Evolutionary conservation across 139 green algal genomes (phyloP).

Genomic region (Medakamo hakoo): DNA sequence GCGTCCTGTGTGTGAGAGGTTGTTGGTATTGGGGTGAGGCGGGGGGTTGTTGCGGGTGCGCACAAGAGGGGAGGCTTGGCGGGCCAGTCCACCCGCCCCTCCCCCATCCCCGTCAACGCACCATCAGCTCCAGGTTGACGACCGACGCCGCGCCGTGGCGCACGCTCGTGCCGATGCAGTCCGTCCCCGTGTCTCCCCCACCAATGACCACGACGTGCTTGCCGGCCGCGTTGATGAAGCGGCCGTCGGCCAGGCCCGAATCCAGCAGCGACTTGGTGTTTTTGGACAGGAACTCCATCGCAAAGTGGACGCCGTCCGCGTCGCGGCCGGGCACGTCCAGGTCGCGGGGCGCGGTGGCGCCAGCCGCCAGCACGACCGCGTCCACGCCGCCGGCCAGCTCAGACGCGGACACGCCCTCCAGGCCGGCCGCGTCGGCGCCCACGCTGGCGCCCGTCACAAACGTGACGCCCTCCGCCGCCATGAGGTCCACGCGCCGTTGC

Average conservation of each 20-base stretch:
- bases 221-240: constrained; percentile 71
- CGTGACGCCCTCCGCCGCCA: constrained; percentile 71
- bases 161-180: constrained; percentile 91
- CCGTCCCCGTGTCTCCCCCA: constrained; percentile 89
- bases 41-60: too few species aligned
- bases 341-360: constrained; percentile 80
- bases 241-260: constrained; percentile 48
- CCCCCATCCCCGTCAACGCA: too few species aligned
- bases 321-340: constrained; percentile 63
- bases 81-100: too few species aligned
- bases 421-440: constrained; percentile 37
- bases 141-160: constrained; percentile 59
- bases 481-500: constrained; percentile 85
- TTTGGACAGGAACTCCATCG: constrained; percentile 89
- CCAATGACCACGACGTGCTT: constrained; percentile 95
- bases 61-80: too few species aligned
- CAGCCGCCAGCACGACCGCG: constrained; percentile 74
- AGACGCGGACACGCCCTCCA: constrained; percentile 24
- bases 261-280: constrained; percentile 92
- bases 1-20: too few species aligned
- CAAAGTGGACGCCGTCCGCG: constrained; percentile 76
- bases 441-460: constrained; percentile 69
- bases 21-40: too few species aligned
- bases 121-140: constrained; percentile 92
- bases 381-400: constrained; percentile 21